phyloP scores from a whole-genome alignment of 1,139 yeast genomes.

The Zygosaccharomyces pseudobailii region DNA sequence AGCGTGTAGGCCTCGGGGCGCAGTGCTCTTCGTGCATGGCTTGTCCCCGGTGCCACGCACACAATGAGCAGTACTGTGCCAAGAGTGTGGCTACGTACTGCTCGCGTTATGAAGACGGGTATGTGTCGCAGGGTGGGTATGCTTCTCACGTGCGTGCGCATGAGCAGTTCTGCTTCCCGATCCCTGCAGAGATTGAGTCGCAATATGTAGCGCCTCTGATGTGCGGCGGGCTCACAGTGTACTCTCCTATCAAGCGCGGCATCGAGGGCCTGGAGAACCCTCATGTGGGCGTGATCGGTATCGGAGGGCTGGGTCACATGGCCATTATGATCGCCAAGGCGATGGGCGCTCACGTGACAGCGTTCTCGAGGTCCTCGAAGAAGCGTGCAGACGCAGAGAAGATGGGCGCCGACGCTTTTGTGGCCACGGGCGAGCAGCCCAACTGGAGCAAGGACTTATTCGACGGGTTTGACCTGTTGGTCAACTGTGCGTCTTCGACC shows the following conservation, averaged over 20 bases:
- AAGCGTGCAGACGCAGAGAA: constrained; percentile 49
- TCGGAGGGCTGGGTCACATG: constrained; percentile 62
- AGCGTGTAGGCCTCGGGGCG: constrained; percentile 53
- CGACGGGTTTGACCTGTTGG: constrained; percentile 43
- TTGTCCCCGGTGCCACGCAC: constrained; percentile 42
- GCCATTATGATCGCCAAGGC: constrained; percentile 55
- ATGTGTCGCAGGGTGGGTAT: constrained; percentile 51
- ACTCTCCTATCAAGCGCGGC: constrained; percentile 47
- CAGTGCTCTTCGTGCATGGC: constrained; percentile 42
- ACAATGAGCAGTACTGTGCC: constrained; percentile 47
- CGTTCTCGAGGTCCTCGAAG: constrained; percentile 46
- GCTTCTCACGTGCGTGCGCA: constrained; percentile 47
- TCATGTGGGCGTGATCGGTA: constrained; percentile 52
- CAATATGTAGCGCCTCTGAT: constrained; percentile 46
- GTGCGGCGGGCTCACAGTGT: constrained; percentile 52
- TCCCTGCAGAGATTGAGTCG: constrained; percentile 43
- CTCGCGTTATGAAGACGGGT: constrained; percentile 40
- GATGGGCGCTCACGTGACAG: constrained; percentile 53
- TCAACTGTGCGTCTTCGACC: constrained; percentile 50
- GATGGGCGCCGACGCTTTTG: constrained; percentile 50
- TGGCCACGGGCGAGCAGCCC: constrained; percentile 44
- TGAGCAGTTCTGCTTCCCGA: constrained; percentile 45
- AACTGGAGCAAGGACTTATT: constrained; percentile 38
- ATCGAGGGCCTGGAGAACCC: constrained; percentile 35
- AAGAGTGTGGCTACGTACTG: constrained; percentile 43